A percentile compares a stretch with the other conserved stretches of the same genome.
phyloP scores from a whole-genome alignment of 768 basidiomycete genomes.

The Hypholoma fasciculare region DNA sequence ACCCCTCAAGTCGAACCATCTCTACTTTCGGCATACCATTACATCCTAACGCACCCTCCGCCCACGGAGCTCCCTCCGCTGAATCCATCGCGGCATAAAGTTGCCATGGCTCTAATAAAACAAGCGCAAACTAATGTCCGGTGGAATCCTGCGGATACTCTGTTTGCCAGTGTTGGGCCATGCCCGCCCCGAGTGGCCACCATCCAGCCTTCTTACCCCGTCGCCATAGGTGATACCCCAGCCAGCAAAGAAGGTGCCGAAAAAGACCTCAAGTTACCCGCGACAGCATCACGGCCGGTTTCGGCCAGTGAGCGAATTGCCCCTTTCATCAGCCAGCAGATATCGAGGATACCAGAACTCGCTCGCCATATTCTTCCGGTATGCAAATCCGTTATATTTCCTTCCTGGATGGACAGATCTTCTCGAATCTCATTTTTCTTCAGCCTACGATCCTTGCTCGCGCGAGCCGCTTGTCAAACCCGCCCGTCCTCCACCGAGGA shows the following conservation, averaged over 20 bases:
- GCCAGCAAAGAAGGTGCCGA: slow-evolving; percentile 38
- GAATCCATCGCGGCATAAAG: slow-evolving; percentile 68
- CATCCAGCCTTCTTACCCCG: slow-evolving; percentile 67
- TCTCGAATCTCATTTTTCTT: slow-evolving; percentile 2
- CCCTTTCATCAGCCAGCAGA: slow-evolving; percentile 64
- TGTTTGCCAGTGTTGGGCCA: slow-evolving; percentile 59
- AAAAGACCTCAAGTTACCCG: slow-evolving; percentile 55
- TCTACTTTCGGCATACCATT: slow-evolving; percentile 70
- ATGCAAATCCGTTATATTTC: slow-evolving; percentile 25
- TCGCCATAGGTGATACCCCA: slow-evolving; percentile 39
- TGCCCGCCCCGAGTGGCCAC: slow-evolving; percentile 61
- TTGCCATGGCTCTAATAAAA: slow-evolving; percentile 69
- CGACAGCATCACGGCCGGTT: slow-evolving; percentile 44
- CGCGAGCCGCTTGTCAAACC: slow-evolving; percentile 64
- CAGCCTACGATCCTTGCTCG: slow-evolving; percentile 58
- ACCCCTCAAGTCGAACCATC: slow-evolving; percentile 64
- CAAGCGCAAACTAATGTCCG: slow-evolving; percentile 57
- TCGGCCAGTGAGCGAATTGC: slow-evolving; percentile 51
- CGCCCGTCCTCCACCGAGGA: slow-evolving; percentile 60
- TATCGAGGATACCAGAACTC: slow-evolving; percentile 65
- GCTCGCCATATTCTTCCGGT: slow-evolving; percentile 70
- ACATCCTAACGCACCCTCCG: slow-evolving; percentile 73
- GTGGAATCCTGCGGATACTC: slow-evolving; percentile 69
- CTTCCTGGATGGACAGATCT: neutral
- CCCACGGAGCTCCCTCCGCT: slow-evolving; percentile 44